Base-by-base conservation (phyloP, 2,329 filamentous ascomycete species). In the Tolypocladium amazonense region DNA sequence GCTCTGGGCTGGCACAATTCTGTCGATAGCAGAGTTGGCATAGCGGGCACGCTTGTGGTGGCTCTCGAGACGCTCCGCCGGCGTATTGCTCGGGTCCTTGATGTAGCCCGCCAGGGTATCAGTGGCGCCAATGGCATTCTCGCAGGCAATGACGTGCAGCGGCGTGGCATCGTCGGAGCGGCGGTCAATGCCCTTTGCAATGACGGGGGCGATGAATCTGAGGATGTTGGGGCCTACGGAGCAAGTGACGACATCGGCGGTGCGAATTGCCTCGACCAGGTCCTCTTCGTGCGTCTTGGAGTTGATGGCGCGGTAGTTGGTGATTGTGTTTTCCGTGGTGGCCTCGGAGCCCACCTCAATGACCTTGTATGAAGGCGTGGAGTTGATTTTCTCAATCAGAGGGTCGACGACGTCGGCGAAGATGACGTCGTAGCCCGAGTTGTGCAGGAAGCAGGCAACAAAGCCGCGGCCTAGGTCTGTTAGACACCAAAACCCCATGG, bases 11-110 rank as follows among this genome's bases (percentile, higher is more conserved):
- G 94, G 94, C 30, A 97, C 94, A 72, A 99, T 99, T 62, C 94
- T 90, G 81, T 99, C 94, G 73, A 99, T 97, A 68, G 94, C 94
- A 63, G 91, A 96, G 81, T 99, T 99, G 78, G 93, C 93, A 73
- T 95, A 97, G 67, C 89, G 86, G 56, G 92, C 92, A 68, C 91
- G 89, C 67, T 82, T 77, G 70, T 86, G 77, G 71, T 95, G 85
- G 66, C 85, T 81, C 20, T 82, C 81, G 55, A 92, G 80, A 58
- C 87, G 86, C 56, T 86, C 79, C 45, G 83, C 76, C 25, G 84
- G 79, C 52, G 92, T 90, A 78, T 94, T 88, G 67, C 83, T 79
- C 68, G 87, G 81, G 64, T 86, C 79, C 74, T 88, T 88, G 79
- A 96, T 96, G 80, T 88, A 86, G 47, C 82, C 83, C 65, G 88